Evolutionary conservation across 1,284 basidiomycete species (phyloP), one percentile per base, ranked within the genome.

Genomic region (Gymnopus androsaceus): DNA sequence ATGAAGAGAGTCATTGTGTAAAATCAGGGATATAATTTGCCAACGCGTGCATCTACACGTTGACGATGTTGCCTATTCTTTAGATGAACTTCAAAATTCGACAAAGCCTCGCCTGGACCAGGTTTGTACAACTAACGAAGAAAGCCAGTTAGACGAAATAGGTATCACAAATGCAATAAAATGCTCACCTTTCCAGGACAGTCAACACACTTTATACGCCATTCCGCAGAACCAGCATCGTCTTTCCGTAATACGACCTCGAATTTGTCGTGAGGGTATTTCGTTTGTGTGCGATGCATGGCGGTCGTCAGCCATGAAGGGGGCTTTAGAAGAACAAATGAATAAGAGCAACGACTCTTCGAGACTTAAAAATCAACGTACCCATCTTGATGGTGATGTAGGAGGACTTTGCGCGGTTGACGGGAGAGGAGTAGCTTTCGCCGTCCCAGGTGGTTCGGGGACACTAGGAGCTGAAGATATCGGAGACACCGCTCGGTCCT

Each of bases 41-140:
- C 66, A 52, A 77, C 48, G 33, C 77, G 74, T 11, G 77, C 76
- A 58, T 75, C 78, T 19, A 79, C 78, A 21, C 76, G 71, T 61
- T 75, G 75, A n/a, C 78, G 72, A 64, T 80, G 79, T 54, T 72
- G 70, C 52, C 77, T 71, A 61, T 80, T 80, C 66, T 75, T 78
- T 57, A 98, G 75, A 73, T 99, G 96, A 23, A 98, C 90, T 68
- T 95, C 92, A 66, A 95, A 99, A 72, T 98, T 98, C 56, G 81
- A 81, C 51, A 98, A 75, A 12, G 90, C 89, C 72, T 96, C 88
- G n/a, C 83, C 90, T 3, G 93, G 93, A 27, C 96, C 96, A 28
- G 94, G 88, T 62, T 90, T 95, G 78, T 98, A 99, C 55, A 98
- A 74, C 88, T 95, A 59, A 54, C 23, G 23, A 19, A 40, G 14